A percentile compares a stretch with the other conserved stretches of the same genome.
phyloP scores from a whole-genome alignment of 2,329 filamentous ascomycete species.

The Camillea tinctor region DNA sequence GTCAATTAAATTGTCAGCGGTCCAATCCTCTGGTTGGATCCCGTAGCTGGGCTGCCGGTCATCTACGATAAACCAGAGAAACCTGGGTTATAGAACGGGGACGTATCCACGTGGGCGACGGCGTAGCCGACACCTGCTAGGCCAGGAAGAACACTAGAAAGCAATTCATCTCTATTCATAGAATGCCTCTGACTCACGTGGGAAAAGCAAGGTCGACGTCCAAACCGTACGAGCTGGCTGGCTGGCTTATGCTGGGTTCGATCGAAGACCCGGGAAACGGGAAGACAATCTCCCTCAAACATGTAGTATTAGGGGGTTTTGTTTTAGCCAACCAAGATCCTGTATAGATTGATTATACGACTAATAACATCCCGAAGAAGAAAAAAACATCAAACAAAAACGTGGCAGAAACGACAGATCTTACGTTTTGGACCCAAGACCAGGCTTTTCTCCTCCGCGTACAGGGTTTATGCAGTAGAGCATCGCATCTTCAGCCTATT shows the following conservation, averaged over 20 bases:
- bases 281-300: neutral
- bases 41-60: neutral
- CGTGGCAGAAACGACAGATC: neutral
- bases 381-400: neutral
- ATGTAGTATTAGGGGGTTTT: neutral
- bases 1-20: neutral
- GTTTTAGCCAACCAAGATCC: neutral
- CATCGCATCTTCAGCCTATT: neutral
- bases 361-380: neutral
- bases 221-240: neutral
- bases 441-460: neutral
- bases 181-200: neutral
- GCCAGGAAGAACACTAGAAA: neutral
- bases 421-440: neutral
- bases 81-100: neutral
- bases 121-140: neutral
- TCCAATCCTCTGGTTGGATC: neutral
- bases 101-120: neutral
- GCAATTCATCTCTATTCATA: neutral
- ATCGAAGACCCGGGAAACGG: neutral
- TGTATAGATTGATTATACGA: neutral
- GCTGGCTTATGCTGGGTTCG: neutral
- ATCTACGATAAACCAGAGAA: neutral
- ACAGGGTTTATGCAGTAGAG: neutral
- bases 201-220: neutral